Conservation (phyloP, 306 rosid species). For the Vigna mungo region DNA sequence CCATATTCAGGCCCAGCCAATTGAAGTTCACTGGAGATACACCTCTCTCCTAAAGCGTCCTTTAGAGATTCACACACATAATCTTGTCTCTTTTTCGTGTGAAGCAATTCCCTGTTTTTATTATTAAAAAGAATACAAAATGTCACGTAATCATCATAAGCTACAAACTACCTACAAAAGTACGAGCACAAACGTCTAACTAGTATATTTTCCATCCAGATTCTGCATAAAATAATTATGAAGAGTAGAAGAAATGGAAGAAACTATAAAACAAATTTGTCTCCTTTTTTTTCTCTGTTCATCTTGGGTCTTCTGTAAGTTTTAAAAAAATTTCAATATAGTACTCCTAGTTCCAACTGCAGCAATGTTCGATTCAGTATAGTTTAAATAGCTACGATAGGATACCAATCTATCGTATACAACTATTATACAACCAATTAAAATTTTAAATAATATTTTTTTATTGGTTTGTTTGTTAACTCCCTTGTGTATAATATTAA, state of each 20-base stretch:
- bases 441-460: no score
- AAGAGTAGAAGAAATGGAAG: neutral
- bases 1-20: conserved; percentile 90
- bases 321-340: neutral
- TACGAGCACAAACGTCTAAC: neutral
- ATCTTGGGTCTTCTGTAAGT: neutral
- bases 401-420: no score
- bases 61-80: conserved; percentile 64
- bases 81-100: conserved; percentile 73
- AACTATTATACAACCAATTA: no score
- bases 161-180: neutral
- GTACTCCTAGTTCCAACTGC: neutral
- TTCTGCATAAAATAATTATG: conserved; percentile 9
- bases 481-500: no score
- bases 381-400: neutral
- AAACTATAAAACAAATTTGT: neutral
- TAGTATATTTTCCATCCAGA: conserved; percentile 9
- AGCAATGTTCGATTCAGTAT: no score
- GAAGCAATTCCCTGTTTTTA: conserved; percentile 67
- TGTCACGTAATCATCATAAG: conserved; percentile 21
- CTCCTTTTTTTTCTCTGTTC: neutral
- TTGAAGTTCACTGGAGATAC: conserved; percentile 82
- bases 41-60: conserved; percentile 68
- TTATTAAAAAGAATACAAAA: conserved; percentile 18
- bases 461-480: no score